These are phyloP conservation scores for Coprinellus aureogranulatus DNA, from an alignment of 768 basidiomycete genomes.

Conservation along the genomic window DNA sequence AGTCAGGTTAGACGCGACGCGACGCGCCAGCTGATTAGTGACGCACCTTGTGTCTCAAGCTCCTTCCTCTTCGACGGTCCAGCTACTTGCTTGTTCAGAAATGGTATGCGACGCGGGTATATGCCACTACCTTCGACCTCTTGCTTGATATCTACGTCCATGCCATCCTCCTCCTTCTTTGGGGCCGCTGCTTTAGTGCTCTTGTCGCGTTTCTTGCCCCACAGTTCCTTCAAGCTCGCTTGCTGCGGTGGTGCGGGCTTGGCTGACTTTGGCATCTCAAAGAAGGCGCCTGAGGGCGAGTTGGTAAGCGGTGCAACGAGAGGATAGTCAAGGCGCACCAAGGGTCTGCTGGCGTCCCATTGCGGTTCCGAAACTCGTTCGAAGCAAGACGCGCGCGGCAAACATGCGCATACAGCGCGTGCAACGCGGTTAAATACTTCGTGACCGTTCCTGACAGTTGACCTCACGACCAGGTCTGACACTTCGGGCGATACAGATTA, in stretches of 20 bases:
- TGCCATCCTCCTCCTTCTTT: slow-evolving; percentile 21
- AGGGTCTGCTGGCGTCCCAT: slow-evolving; percentile 79
- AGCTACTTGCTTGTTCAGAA: slow-evolving; percentile 17
- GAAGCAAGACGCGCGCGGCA: slow-evolving; percentile 35
- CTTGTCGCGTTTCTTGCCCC: slow-evolving; percentile 49
- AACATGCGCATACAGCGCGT: slow-evolving; percentile 50
- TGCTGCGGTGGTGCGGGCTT: slow-evolving; percentile 74
- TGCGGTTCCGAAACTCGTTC: slow-evolving; percentile 20
- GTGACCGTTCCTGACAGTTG: not conserved
- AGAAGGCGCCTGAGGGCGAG: slow-evolving; percentile 60
- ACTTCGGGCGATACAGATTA: too few relatives aligned
- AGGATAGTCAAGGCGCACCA: slow-evolving; percentile 35
- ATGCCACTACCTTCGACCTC: slow-evolving; percentile 19
- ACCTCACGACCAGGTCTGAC: too few relatives aligned
- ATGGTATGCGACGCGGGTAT: not conserved
- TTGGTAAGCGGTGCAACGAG: slow-evolving; percentile 4
- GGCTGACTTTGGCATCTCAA: slow-evolving; percentile 65
- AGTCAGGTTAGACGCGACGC: slow-evolving; percentile 3
- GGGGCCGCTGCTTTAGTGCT: slow-evolving; percentile 14
- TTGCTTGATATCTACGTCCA: slow-evolving; percentile 29
- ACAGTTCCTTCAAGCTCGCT: slow-evolving; percentile 74
- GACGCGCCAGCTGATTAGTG: not conserved
- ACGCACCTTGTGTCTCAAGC: slow-evolving; percentile 8
- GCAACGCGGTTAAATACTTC: slow-evolving; percentile 19
- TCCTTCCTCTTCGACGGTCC: slow-evolving; percentile 44